Evolutionary conservation across 2,329 filamentous ascomycete species (phyloP).

Genomic region (Teratosphaeria nubilosa): DNA sequence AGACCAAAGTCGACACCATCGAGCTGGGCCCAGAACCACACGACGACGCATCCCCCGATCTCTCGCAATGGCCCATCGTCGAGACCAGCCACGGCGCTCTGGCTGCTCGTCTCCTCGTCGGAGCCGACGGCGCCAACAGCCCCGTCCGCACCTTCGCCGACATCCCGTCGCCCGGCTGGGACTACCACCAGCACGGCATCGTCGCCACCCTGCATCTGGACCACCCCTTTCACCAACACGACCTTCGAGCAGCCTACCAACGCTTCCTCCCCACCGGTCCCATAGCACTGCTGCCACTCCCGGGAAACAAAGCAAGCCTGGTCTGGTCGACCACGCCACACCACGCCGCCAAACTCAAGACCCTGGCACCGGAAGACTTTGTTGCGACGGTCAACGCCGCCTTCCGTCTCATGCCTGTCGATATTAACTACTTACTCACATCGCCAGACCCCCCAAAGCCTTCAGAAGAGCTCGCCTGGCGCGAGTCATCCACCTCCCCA

Average conservation of each 20-base stretch:
- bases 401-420: slow-evolving; percentile 69
- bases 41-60: slow-evolving; percentile 47
- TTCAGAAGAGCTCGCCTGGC: slow-evolving; percentile 77
- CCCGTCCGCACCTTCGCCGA: slow-evolving; percentile 83
- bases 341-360: slow-evolving; percentile 70
- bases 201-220: slow-evolving; percentile 73
- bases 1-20: slow-evolving; percentile 71
- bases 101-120: slow-evolving; percentile 74
- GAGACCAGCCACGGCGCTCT: slow-evolving; percentile 48
- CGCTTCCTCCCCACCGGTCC: slow-evolving; percentile 89
- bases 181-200: slow-evolving; percentile 81
- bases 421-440: slow-evolving; percentile 74
- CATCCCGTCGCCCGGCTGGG: slow-evolving; percentile 81
- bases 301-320: slow-evolving; percentile 69
- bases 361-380: slow-evolving; percentile 62
- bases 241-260: slow-evolving; percentile 75
- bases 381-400: slow-evolving; percentile 84
- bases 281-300: slow-evolving; percentile 81
- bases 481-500: slow-evolving; percentile 58
- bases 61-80: slow-evolving; percentile 81
- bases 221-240: slow-evolving; percentile 16
- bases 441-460: slow-evolving; percentile 29
- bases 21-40: slow-evolving; percentile 52
- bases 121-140: slow-evolving; percentile 90
- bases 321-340: slow-evolving; percentile 90